These are phyloP conservation scores for Schrenkiella parvula DNA, from an alignment of 345 rosid species.

Conservation along the genomic window DNA sequence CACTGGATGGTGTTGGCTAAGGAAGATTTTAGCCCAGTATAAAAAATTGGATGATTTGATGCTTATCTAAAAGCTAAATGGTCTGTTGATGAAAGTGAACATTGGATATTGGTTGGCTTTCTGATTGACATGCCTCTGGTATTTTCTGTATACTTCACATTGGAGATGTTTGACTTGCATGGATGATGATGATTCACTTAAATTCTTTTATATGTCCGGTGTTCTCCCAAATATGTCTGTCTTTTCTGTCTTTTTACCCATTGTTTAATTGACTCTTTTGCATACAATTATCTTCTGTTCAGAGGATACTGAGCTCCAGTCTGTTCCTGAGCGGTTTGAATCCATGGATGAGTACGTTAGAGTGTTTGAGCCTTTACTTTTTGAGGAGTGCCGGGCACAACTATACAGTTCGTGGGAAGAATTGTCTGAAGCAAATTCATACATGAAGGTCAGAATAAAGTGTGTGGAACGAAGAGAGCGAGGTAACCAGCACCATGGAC, in stretches of 20 bases:
- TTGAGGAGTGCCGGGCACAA: conserved; percentile 99
- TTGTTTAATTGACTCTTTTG: conserved; percentile 5
- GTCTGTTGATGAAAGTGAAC: neutral
- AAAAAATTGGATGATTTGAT: neutral
- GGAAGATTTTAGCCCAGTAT: neutral
- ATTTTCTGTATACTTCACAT: neutral
- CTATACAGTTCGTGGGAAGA: conserved; percentile 97
- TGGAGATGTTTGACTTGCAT: conserved; percentile 1
- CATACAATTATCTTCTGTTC: conserved; percentile 26
- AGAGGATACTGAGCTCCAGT: conserved; percentile 89
- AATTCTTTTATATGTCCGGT: neutral
- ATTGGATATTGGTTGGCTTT: neutral
- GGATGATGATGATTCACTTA: conserved; percentile 7
- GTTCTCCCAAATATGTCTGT: neutral
- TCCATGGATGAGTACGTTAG: conserved; percentile 84
- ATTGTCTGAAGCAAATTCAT: conserved; percentile 66
- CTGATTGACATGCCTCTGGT: conserved; percentile 14
- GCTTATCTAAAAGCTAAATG: neutral
- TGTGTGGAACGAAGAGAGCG: conserved; percentile 92
- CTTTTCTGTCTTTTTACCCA: neutral
- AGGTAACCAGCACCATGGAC: conserved; percentile 44
- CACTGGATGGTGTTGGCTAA: neutral
- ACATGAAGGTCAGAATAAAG: conserved; percentile 69
- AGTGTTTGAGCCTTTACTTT: conserved; percentile 98
- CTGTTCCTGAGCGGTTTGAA: conserved; percentile 90